Percentiles rank a stretch among this genome's conserved stretches.
These are phyloP conservation scores for Aspergillus puulaauensis DNA, from an alignment of 2,329 filamentous ascomycete species.

Conservation along the genomic window DNA sequence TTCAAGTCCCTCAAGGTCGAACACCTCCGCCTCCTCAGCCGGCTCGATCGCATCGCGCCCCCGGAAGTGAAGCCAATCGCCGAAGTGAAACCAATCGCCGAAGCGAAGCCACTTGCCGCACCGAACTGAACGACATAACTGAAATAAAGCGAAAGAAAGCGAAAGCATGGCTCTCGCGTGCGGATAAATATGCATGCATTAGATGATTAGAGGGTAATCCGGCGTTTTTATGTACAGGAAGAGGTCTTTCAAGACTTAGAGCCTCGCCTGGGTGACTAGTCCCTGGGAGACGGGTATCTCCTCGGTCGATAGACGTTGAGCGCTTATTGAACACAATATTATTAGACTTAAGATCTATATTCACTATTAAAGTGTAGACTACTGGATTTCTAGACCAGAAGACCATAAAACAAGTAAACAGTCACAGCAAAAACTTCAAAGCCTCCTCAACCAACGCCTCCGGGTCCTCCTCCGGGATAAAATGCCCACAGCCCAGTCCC, in stretches of 20 bases:
- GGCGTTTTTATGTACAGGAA: neutral
- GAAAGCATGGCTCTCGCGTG: too few relatives aligned
- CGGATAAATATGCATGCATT: neutral
- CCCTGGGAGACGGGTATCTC: too few relatives aligned
- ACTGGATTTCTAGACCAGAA: too few relatives aligned
- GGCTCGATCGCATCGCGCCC: neutral
- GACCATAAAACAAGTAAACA: neutral
- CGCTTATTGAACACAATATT: too few relatives aligned
- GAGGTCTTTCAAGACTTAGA: too few relatives aligned
- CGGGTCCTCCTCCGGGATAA: conserved; percentile 3
- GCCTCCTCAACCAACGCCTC: neutral
- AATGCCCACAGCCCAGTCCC: neutral
- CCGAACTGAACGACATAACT: neutral
- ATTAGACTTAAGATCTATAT: too few relatives aligned
- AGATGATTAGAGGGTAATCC: neutral
- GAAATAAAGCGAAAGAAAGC: too few relatives aligned
- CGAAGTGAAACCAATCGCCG: too few relatives aligned
- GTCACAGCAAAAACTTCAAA: neutral
- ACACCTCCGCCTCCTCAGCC: conserved; percentile 42
- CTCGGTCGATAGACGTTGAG: too few relatives aligned
- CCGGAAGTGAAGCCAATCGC: neutral
- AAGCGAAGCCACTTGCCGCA: too few relatives aligned
- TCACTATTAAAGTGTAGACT: too few relatives aligned
- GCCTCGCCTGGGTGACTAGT: too few relatives aligned
- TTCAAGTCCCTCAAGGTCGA: conserved; percentile 61